Evolutionary conservation across 108 stramenopile genomes (phyloP).

Genomic region (Poteriospumella lacustris): DNA sequence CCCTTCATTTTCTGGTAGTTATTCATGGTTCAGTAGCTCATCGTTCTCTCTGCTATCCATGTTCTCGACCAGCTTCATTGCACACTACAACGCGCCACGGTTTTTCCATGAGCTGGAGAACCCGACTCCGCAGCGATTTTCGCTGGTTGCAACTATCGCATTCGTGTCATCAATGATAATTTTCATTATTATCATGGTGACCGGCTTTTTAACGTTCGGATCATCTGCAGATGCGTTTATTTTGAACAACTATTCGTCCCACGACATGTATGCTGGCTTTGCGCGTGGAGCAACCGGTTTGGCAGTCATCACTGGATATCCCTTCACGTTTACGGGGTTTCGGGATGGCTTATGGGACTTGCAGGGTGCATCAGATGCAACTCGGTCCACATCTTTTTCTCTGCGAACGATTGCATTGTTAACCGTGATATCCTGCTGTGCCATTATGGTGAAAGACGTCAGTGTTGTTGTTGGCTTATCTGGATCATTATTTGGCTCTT

Average conservation of each 20-base stretch:
- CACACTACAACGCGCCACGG: slow-evolving; percentile 90
- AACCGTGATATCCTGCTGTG: slow-evolving; percentile 53
- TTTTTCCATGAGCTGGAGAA: slow-evolving; percentile 87
- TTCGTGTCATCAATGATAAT: slow-evolving; percentile 68
- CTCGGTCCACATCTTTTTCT: slow-evolving; percentile 51
- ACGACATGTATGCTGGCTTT: slow-evolving; percentile 68
- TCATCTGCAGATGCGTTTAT: slow-evolving; percentile 70
- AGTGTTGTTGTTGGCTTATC: slow-evolving; percentile 79
- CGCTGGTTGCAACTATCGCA: slow-evolving; percentile 64
- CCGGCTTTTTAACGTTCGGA: slow-evolving; percentile 89
- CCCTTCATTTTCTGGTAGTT: slow-evolving; percentile 28
- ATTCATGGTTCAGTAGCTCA: slow-evolving; percentile 60
- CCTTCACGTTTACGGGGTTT: slow-evolving; percentile 74
- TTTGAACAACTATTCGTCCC: slow-evolving; percentile 83
- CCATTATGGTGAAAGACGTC: slow-evolving; percentile 69
- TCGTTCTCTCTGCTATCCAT: slow-evolving; percentile 80
- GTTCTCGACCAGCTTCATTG: slow-evolving; percentile 86
- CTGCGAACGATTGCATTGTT: slow-evolving; percentile 47
- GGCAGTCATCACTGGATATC: slow-evolving; percentile 80
- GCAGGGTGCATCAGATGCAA: slow-evolving; percentile 56
- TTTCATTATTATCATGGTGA: slow-evolving; percentile 67
- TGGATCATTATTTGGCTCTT: slow-evolving; percentile 67
- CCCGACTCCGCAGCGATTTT: slow-evolving; percentile 70
- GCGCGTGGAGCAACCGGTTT: slow-evolving; percentile 79
- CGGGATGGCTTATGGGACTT: slow-evolving; percentile 78